A percentile compares a stretch with the other conserved stretches of the same genome.
Evolutionary conservation across 2,329 filamentous ascomycete species (phyloP).

Genomic region (Claviceps cyperi): DNA sequence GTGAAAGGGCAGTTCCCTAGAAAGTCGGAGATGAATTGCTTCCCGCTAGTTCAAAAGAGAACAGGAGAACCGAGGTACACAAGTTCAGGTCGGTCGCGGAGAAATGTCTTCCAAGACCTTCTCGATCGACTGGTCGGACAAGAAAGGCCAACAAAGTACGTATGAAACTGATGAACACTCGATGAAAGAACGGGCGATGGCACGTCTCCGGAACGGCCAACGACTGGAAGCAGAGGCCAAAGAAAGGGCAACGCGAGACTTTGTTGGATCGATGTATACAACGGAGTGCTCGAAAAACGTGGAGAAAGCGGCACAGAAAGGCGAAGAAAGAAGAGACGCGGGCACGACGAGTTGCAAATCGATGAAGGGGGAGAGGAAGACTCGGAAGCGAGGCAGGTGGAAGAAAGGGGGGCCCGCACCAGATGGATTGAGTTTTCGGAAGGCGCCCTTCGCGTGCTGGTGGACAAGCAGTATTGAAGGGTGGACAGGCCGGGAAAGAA

Average conservation of each 20-base stretch:
- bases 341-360: slow-evolving; percentile 5
- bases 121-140: not conserved
- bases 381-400: slow-evolving; percentile 12
- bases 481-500: slow-evolving; percentile 12
- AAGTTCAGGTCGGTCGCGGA: not conserved
- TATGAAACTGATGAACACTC: slow-evolving; percentile 16
- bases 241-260: slow-evolving; percentile 9
- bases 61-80: slow-evolving; percentile 14
- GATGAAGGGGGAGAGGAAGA: slow-evolving; percentile 4
- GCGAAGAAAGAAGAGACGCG: slow-evolving; percentile 9
- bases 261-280: slow-evolving; percentile 12
- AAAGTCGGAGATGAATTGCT: slow-evolving; percentile 16
- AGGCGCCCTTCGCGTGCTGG: slow-evolving; percentile 10
- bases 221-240: slow-evolving; percentile 6
- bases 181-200: slow-evolving; percentile 11
- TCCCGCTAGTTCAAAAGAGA: slow-evolving; percentile 15
- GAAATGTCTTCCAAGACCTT: not conserved
- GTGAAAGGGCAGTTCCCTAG: slow-evolving; percentile 17
- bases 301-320: slow-evolving; percentile 6
- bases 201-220: slow-evolving; percentile 12
- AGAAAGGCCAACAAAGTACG: not conserved
- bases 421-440: slow-evolving; percentile 6
- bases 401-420: slow-evolving; percentile 20
- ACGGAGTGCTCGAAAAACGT: slow-evolving; percentile 11
- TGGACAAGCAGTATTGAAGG: slow-evolving; percentile 12